Evolutionary conservation across 306 rosid species (phyloP), one percentile per base, ranked within the genome.

Genomic region (Acacia melanoxylon): DNA sequence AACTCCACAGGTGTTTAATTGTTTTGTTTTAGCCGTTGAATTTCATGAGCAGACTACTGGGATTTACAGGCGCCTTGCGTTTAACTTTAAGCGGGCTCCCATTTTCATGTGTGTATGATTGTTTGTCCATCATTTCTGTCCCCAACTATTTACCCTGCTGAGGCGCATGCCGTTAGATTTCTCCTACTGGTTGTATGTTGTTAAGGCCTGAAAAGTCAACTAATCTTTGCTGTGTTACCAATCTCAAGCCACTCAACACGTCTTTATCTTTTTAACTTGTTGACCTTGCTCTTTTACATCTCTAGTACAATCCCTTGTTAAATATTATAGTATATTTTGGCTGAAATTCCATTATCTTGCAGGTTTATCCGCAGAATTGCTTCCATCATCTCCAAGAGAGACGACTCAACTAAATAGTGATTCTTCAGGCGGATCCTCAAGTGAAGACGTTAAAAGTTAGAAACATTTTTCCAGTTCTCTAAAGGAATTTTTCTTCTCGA

Each of bases 401-500:
- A 42, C 79, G 52, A 75, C 83, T 76, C 58, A 77, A 72, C 89
- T 68, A 37, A 94, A 90, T 68, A 96, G 97, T 71, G 98, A 96
- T 85, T 89, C 94, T 62, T 93, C 99, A 7, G 88, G 94, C 45
- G 97, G 87, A 74, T 89, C 93, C 10, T 84, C 98, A 35, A 86
- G 83, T 6, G 97, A 93, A 72, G 92, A 80, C 78, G 82, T 84
- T 59, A 77, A 63, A 20, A 97, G 92, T 70, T 86, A 81, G 82
- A 76, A 59, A 72, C 29, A 33, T 67, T 61, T 67, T 74, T 27
- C 31, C 4, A 9, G 24, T 24, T 31, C 61, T 78, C 56, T 52
- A 6, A 27, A 15, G 59, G 49, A 44, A 65, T 22, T 84, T 48
- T 75, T 17, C 22, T 61, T 4, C 46, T 79, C 67, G 40, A 58